phyloP scores from a whole-genome alignment of 495 filamentous ascomycete genomes.

The Thermothielavioides terrestris region DNA sequence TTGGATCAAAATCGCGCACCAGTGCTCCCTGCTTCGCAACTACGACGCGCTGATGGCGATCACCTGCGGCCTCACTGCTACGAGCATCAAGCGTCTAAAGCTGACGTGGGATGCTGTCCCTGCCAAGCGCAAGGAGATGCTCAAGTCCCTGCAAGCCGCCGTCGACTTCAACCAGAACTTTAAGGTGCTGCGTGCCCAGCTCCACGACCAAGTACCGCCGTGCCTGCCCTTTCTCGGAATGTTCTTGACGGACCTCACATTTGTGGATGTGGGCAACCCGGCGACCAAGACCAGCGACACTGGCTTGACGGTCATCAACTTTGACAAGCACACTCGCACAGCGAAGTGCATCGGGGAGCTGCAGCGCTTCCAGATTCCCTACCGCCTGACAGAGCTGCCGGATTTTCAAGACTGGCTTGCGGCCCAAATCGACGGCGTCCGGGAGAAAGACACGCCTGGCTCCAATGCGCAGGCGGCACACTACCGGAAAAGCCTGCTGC shows the following conservation, averaged over 20 bases:
- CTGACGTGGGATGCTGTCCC: slow-evolving; percentile 91
- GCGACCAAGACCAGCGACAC: slow-evolving; percentile 46
- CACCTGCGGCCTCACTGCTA: slow-evolving; percentile 84
- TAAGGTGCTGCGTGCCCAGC: slow-evolving; percentile 74
- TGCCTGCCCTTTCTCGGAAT: slow-evolving; percentile 96
- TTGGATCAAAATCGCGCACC: slow-evolving; percentile 92
- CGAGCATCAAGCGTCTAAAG: slow-evolving; percentile 82
- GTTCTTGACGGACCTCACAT: slow-evolving; percentile 81
- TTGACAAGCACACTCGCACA: slow-evolving; percentile 93
- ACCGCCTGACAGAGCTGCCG: slow-evolving; percentile 71
- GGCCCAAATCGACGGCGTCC: slow-evolving; percentile 70
- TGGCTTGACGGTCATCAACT: slow-evolving; percentile 82
- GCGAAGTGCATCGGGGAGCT: slow-evolving; percentile 92
- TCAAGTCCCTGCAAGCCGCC: slow-evolving; percentile 68
- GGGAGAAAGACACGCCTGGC: slow-evolving; percentile 56
- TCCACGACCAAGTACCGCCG: slow-evolving; percentile 82
- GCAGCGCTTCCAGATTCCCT: slow-evolving; percentile 95
- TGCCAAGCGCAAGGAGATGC: slow-evolving; percentile 68
- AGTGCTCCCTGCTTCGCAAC: slow-evolving; percentile 83
- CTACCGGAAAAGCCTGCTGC: slow-evolving; percentile 75
- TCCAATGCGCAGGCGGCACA: slow-evolving; percentile 72
- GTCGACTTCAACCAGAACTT: slow-evolving; percentile 89
- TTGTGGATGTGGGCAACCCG: slow-evolving; percentile 89
- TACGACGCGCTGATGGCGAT: slow-evolving; percentile 97
- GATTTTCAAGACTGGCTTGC: slow-evolving; percentile 95